phyloP scores from a whole-genome alignment of 495 filamentous ascomycete genomes.

The Podospora comata region DNA sequence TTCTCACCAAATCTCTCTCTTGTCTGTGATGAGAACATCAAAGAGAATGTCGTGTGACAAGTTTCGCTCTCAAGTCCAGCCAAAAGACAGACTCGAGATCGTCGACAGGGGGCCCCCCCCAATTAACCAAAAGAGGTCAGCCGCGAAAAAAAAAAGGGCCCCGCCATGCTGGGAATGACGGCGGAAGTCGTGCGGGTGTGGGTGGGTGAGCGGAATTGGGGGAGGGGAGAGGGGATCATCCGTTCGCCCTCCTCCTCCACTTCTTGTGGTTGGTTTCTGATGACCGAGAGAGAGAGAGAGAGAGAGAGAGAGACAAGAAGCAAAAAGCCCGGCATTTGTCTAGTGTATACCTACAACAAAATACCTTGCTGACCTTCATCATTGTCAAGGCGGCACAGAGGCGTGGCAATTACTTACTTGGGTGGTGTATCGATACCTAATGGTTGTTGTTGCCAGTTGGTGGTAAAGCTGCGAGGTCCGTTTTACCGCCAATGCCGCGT shows the following conservation, averaged over 20 bases:
- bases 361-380: neutral
- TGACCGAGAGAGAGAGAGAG: neutral
- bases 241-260: neutral
- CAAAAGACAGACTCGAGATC: neutral
- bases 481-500: neutral
- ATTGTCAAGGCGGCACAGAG: neutral
- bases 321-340: neutral
- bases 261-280: neutral
- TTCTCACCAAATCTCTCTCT: neutral
- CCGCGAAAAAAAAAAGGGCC: neutral
- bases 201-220: neutral
- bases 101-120: neutral
- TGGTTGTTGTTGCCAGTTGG: neutral
- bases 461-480: neutral
- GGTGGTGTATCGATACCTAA: neutral
- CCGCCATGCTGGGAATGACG: conserved; percentile 4
- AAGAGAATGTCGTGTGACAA: neutral
- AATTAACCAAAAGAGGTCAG: neutral
- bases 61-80: neutral
- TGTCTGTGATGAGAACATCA: neutral
- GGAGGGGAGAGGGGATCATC: neutral
- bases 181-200: neutral
- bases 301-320: neutral
- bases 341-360: neutral
- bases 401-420: neutral